Evolutionary conservation across 2,329 filamentous ascomycete genomes (phyloP), one percentile per base, ranked within the genome.

Genomic region (Bipolaris gigantea): DNA sequence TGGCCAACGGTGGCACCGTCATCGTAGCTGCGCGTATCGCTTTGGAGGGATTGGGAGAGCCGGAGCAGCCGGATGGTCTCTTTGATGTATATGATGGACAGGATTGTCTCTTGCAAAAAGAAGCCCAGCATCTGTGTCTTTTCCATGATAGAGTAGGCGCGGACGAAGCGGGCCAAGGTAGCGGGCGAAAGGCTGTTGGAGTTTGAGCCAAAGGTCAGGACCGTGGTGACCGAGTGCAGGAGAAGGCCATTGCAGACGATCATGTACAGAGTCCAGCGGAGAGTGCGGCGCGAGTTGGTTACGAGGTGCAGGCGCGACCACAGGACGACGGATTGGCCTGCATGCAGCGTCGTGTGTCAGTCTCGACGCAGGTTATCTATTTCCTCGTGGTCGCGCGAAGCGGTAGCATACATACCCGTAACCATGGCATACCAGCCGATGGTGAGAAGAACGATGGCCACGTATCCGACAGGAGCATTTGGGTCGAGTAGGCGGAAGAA

Each of bases 261-360:
- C 79, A 87, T 84, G 48, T 66, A 76, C 0, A 85, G 73, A 0
- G 84, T 79, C 10, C 76, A 73, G 4, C 76, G 77, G 0, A 87
- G 73, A 3, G 80, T 67, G 2, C 70, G 69, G 6, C 77, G 74
- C 38, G 83, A 81, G 15, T 78, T 79, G 3, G 84, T 72, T 10
- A 88, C 77, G 1, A 88, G 75, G 63, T 87, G 83, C 0, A 88
- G 76, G 6, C 85, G 79, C 0, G 84, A 87, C 74, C 84, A 88
- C 1, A 88, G 74, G 1, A 88, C 85, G 11, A 86, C 62, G 0
- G 81, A 80, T 65, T 86, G 83, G 0, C 85, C 85, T 1, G 42
- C 57, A 18, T 60, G 48, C 36, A 36, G 19, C 32, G 6, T 18
- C 11, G 19, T 21, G 34, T 1, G 11, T 45, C 13, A 40, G n/a